Base-by-base conservation (phyloP, 1,284 basidiomycete species). In the Melampsora larici-populina region DNA sequence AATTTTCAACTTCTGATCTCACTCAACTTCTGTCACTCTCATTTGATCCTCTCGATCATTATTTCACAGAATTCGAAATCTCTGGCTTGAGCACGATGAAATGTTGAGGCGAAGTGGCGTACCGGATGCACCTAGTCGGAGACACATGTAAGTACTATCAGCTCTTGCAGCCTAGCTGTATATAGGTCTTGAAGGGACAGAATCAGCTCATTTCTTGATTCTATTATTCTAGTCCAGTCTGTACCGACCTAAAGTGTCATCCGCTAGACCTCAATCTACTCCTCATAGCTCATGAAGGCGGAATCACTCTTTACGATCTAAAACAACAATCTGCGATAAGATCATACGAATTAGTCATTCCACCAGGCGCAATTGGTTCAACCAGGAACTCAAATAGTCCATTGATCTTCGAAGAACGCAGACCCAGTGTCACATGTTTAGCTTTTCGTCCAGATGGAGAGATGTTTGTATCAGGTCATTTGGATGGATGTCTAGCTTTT, bases 401-500 rank as follows among this genome's bases (percentile, higher is more conserved):
- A 80, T 76, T 89, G 68, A 85, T 93, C 46, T 87, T 92, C 78
- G 88, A 86, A 0, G 91, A 92, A 82, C 88, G 93, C 2, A 86
- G 88, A 46, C 89, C 90, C 0, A 85, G 87, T 1, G 91, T 92
- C 2, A 94, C 91, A 1, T 88, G 89, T 36, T 82, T 96, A 86
- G 72, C 87, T 86, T 85, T 93, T 93, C 60, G 86, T 31, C 86
- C 87, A 0, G 87, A 88, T 78, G 87, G 87, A 0, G 83, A 80
- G 8, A 68, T 83, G 33, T 88, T 91, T 78, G 89, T 87, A 36
- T 88, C 88, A 58, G 91, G 92, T 1, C 89, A 96, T 82, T 87
- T 88, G n/a, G 94, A 97, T 83, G 94, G 94, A 11, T 90, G 89
- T 68, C 87, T 97, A 65, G 89, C 91, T 4, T 93, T 96, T 83